Conservation (phyloP, 1,139 yeast species). For the Candida tropicalis region DNA sequence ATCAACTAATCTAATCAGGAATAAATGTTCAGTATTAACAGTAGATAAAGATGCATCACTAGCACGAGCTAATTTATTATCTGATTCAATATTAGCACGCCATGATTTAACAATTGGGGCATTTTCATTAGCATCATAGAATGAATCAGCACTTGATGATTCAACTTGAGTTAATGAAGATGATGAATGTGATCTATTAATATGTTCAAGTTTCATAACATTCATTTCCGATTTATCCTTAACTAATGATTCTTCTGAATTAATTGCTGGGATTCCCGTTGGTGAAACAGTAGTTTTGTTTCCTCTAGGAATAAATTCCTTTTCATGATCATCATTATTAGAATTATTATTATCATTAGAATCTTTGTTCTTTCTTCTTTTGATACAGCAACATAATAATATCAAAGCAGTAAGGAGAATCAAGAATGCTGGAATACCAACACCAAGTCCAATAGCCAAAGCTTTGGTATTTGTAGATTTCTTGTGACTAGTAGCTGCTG, state of each 20-base stretch:
- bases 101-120: conserved; percentile 64
- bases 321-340: conserved; percentile 6
- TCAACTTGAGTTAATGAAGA: conserved; percentile 44
- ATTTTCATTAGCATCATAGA: conserved; percentile 20
- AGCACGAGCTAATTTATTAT: conserved; percentile 30
- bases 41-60: conserved; percentile 79
- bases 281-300: neutral
- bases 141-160: conserved; percentile 14
- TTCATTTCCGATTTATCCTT: conserved; percentile 24
- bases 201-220: conserved; percentile 53
- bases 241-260: conserved; percentile 6
- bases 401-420: conserved; percentile 52
- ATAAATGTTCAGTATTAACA: conserved; percentile 80
- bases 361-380: conserved; percentile 39
- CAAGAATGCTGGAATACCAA: conserved; percentile 68
- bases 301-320: conserved; percentile 5
- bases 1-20: conserved; percentile 77
- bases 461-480: conserved; percentile 30
- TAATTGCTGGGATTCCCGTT: conserved; percentile 1
- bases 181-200: conserved; percentile 26
- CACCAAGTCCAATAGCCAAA: conserved; percentile 86
- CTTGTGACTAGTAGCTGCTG: conserved; percentile 15
- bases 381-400: conserved; percentile 60
- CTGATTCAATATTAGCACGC: conserved; percentile 56
- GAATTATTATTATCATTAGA: conserved; percentile 29